Evolutionary conservation across 306 rosid genomes (phyloP).

Genomic region (Oxytropis ochrocephala): DNA sequence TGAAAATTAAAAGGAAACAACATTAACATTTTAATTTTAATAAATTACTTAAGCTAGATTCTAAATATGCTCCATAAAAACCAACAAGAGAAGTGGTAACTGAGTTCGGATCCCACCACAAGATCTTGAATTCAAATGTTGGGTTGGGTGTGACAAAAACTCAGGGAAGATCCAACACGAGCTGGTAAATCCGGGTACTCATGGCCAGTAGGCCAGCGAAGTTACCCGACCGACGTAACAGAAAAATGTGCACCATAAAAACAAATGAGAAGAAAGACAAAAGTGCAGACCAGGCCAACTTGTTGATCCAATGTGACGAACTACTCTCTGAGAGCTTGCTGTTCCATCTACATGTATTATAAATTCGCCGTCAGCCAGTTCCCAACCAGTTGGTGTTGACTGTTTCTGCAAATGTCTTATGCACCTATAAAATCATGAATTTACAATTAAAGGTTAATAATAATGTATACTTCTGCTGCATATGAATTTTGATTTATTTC

Average conservation of each 20-base stretch:
- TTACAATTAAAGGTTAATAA: neutral
- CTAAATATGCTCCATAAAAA: neutral
- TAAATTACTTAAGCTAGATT: too few species aligned
- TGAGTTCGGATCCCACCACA: too few species aligned
- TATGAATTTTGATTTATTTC: constrained; percentile 1
- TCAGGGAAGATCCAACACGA: too few species aligned
- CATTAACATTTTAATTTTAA: neutral
- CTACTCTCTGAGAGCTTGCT: constrained; percentile 73
- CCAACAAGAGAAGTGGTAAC: too few species aligned
- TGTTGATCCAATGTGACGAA: constrained; percentile 82
- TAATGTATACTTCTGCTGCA: neutral
- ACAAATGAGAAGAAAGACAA: neutral
- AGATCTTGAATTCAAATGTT: too few species aligned
- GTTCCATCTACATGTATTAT: constrained; percentile 92
- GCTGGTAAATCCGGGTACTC: too few species aligned
- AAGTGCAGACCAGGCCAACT: constrained; percentile 82
- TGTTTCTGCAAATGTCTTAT: constrained; percentile 60
- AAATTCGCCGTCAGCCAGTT: constrained; percentile 68
- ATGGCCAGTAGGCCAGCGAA: too few species aligned
- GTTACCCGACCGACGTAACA: too few species aligned
- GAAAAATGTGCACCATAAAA: neutral
- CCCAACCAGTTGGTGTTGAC: constrained; percentile 61
- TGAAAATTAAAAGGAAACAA: constrained; percentile 24
- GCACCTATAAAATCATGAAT: constrained; percentile 37
- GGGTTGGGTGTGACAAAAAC: too few species aligned